Percentiles rank a stretch among this genome's conserved stretches.
phyloP scores from a whole-genome alignment of 2,329 filamentous ascomycete genomes.

The Nothophaeocryptopus gaeumannii region DNA sequence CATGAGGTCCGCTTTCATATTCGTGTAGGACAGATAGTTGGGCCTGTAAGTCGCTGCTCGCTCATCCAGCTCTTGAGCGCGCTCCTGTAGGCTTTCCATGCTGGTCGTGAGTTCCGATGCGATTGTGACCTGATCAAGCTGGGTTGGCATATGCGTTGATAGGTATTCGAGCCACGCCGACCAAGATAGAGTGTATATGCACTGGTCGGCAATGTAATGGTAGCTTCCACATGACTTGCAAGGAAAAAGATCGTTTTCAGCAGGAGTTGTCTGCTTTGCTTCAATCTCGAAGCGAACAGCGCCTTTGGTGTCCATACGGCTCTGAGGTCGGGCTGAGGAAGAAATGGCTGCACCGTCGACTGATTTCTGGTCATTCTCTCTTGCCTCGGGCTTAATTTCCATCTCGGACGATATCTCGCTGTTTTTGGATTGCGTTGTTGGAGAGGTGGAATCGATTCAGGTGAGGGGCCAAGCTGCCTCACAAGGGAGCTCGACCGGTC shows the following conservation, averaged over 20 bases:
- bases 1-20: conserved; percentile 9
- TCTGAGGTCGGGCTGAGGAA: too few relatives aligned
- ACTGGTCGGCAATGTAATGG: conserved; percentile 1
- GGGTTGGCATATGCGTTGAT: conserved; percentile 4
- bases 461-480: too few relatives aligned
- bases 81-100: conserved; percentile 2
- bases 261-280: too few relatives aligned
- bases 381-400: too few relatives aligned
- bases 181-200: conserved; percentile 6
- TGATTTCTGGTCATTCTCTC: too few relatives aligned
- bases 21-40: conserved; percentile 1
- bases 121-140: not conserved
- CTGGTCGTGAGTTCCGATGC: not conserved
- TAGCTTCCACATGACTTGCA: conserved; percentile 1
- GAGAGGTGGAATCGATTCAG: too few relatives aligned
- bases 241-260: not conserved
- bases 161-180: conserved; percentile 7
- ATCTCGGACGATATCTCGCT: too few relatives aligned
- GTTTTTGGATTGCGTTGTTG: too few relatives aligned
- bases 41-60: not conserved
- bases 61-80: conserved; percentile 3
- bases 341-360: too few relatives aligned
- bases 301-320: too few relatives aligned
- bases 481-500: too few relatives aligned
- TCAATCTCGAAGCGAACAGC: too few relatives aligned